Evolutionary conservation across 2,329 filamentous ascomycete genomes (phyloP), one percentile per base, ranked within the genome.

Genomic region (Xylaria digitata): DNA sequence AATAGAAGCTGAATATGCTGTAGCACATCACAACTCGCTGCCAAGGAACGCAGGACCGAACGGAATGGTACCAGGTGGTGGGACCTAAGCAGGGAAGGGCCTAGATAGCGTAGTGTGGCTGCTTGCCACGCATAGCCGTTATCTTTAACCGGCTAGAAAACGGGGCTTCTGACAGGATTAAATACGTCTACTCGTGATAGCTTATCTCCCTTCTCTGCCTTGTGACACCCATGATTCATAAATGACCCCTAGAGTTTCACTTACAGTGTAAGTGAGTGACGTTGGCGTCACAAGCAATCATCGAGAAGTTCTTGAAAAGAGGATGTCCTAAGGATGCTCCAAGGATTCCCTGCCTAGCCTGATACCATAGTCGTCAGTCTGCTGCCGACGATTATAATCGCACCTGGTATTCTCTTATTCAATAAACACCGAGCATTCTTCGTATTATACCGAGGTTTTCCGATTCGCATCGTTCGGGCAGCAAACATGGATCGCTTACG

Each of bases 401-500:
- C 42, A 23, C 56, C 45, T 8, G 8, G 11, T 37, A 37, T 11
- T 13, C 34, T 13, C 34, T 37, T 37, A 37, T 37, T 37, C 8
- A 37, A 2, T 37, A 37, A 21, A n/a, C 37, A n/a, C 13, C 23
- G 40, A 34, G 13, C 45, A 45, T 54, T 61, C 17, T n/a, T 45
- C 23, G 37, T 43, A 62, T 58, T 50, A 49, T 15, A 42, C 43
- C 42, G 32, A 53, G 13, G 23, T 37, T 30, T 19, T 61, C 40
- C 37, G n/a, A 60, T 43, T 43, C 46, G 23, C 15, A 54, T 59
- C 30, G n/a, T 42, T 52, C 42, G 45, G 52, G 55, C 19, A 42
- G 53, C 43, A 19, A 67, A 49, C 49, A 81, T 83, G 78, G 80
- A 83, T 65, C 78, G 80, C 63, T 54, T 83, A 61, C 79, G 77